These are phyloP conservation scores for Exophiala alcalophila DNA, from an alignment of 2,329 filamentous ascomycete genomes.

Conservation along the genomic window DNA sequence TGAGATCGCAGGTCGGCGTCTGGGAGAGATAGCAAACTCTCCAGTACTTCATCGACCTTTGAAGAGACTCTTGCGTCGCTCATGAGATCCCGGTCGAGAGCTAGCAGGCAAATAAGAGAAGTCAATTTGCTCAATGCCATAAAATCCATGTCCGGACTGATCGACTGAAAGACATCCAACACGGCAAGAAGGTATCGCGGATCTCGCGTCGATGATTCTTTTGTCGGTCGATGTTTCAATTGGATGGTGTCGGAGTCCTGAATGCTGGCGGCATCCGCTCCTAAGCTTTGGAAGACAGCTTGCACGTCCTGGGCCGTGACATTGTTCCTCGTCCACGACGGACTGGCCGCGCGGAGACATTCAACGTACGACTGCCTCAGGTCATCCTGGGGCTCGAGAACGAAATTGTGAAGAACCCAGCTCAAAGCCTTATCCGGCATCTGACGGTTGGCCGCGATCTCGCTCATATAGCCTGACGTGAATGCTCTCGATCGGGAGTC, in stretches of 20 bases:
- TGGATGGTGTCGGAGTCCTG: slow-evolving; percentile 19
- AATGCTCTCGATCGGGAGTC: slow-evolving; percentile 59
- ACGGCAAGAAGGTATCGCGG: slow-evolving; percentile 23
- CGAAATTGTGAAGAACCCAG: slow-evolving; percentile 54
- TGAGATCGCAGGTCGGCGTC: slow-evolving; percentile 17
- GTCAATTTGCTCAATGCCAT: slow-evolving; percentile 25
- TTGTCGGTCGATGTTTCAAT: slow-evolving; percentile 13
- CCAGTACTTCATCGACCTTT: slow-evolving; percentile 23
- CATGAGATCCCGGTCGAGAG: slow-evolving; percentile 25
- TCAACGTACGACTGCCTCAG: slow-evolving; percentile 61
- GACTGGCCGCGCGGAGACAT: slow-evolving; percentile 48
- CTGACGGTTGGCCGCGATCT: slow-evolving; percentile 46
- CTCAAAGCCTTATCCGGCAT: slow-evolving; percentile 63
- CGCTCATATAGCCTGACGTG: slow-evolving; percentile 59
- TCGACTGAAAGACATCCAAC: slow-evolving; percentile 20
- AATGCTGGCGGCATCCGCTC: slow-evolving; percentile 23
- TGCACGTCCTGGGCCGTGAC: slow-evolving; percentile 23
- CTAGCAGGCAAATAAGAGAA: slow-evolving; percentile 25
- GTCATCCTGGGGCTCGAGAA: slow-evolving; percentile 52
- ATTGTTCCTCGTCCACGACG: slow-evolving; percentile 27
- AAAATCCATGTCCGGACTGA: slow-evolving; percentile 29
- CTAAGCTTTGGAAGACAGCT: slow-evolving; percentile 21
- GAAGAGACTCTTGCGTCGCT: slow-evolving; percentile 17
- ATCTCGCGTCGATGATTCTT: slow-evolving; percentile 10
- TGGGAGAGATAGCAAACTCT: slow-evolving; percentile 19